Conservation (phyloP, 495 filamentous ascomycete genomes). For the Bombardia bombarda region DNA sequence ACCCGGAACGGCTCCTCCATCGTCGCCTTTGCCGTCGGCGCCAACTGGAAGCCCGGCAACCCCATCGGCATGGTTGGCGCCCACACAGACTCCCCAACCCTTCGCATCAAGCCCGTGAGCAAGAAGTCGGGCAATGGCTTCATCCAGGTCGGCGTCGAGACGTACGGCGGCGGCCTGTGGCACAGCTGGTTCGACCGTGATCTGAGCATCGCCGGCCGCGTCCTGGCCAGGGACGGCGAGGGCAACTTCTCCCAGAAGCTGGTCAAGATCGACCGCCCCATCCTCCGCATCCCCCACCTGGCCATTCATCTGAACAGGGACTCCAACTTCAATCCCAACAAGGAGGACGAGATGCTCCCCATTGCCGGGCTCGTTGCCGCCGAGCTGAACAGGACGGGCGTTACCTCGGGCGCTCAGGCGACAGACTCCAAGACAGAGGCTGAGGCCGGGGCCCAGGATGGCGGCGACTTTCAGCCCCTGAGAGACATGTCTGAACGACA, state of each 20-base stretch:
- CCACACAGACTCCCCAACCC: slow-evolving; percentile 88
- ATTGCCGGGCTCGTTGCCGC: slow-evolving; percentile 82
- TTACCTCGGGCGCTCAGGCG: slow-evolving; percentile 11
- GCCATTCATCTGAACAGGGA: slow-evolving; percentile 89
- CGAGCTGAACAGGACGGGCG: slow-evolving; percentile 65
- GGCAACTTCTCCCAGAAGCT: slow-evolving; percentile 77
- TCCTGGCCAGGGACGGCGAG: slow-evolving; percentile 66
- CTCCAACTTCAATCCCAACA: slow-evolving; percentile 84
- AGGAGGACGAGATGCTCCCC: slow-evolving; percentile 90
- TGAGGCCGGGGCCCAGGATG: slow-evolving; percentile 33
- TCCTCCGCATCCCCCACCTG: slow-evolving; percentile 83
- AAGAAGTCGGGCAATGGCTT: slow-evolving; percentile 81
- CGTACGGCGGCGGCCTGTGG: slow-evolving; percentile 84
- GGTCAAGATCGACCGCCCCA: slow-evolving; percentile 83
- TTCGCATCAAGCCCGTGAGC: slow-evolving; percentile 89
- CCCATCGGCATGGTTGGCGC: slow-evolving; percentile 92
- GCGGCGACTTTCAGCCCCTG: slow-evolving; percentile 54
- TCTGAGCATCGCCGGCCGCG: slow-evolving; percentile 81
- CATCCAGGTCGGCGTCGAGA: slow-evolving; percentile 91
- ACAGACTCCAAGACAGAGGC: slow-evolving; percentile 23
- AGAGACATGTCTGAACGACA: slow-evolving; percentile 75
- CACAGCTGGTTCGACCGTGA: slow-evolving; percentile 94
- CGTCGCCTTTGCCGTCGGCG: slow-evolving; percentile 88
- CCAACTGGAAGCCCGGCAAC: slow-evolving; percentile 89
- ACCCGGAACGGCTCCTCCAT: slow-evolving; percentile 93